Evolutionary conservation across 1,284 basidiomycete species (phyloP), one percentile per base, ranked within the genome.

Genomic region (Uromyces viciae-fabae): DNA sequence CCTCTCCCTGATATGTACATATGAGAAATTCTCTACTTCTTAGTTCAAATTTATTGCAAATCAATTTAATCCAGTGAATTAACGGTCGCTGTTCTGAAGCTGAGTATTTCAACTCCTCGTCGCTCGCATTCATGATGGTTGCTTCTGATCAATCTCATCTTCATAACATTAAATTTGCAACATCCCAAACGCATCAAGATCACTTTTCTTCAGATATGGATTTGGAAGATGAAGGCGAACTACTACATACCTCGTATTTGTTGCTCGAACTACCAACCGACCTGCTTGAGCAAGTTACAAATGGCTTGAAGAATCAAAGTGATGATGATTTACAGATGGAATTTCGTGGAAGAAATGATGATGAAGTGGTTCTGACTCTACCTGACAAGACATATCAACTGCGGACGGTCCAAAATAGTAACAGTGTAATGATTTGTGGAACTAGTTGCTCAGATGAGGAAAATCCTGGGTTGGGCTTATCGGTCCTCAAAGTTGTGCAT

Each of bases 351-450:
- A 73, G 71, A 40, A 40, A 72, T 9, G 71, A 74, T 3, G 78
- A 81, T 25, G 78, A 81, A 22, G 52, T 66, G 22, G 78, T 81
- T 15, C 78, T 81, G 3, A 81, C 78, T 22, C 73, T 71, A 19
- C 33, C 36, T 14, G 43, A 81, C 38, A 60, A 74, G 40, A 73
- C 78, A 22, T 81, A 74, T 38, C 49, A 56, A 54, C 78, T 81
- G 33, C n/a, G 58, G 36, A 74, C 78, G 31, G 66, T 81, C 17
- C 43, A 81, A 52, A 81, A 74, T 31, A 81, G 78, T 56, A 81
- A 81, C 43, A 81, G 78, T 43, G 69, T 74, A 40, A 64, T 81
- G 78, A 64, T 81, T 5, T 81, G 78, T 64, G 69, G 46, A 22
- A 66, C 60, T 17, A 40, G 22, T n/a, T n/a, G 33, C 9, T 60